Conservation (phyloP, 2,329 filamentous ascomycete species). For the Lasiodiplodia citricola region DNA sequence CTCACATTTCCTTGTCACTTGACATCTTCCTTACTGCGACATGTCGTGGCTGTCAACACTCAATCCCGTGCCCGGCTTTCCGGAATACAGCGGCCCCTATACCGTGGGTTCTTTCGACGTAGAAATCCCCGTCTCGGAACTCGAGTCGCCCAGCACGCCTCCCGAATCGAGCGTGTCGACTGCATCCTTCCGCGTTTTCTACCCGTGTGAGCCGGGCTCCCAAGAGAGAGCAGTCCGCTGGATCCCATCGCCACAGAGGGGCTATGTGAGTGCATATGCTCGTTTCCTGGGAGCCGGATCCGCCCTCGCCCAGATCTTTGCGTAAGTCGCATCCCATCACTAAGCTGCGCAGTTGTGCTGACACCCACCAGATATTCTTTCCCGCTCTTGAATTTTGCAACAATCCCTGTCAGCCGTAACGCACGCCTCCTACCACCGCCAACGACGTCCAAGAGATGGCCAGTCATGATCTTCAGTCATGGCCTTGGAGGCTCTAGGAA, state of each 20-base stretch:
- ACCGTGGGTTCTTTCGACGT: constrained; percentile 80
- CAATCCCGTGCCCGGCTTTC: constrained; percentile 74
- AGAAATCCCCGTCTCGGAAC: constrained; percentile 70
- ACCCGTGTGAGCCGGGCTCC: constrained; percentile 64
- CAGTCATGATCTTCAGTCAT: constrained; percentile 85
- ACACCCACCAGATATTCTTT: constrained; percentile 64
- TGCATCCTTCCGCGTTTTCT: constrained; percentile 81
- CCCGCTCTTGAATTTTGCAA: constrained; percentile 73
- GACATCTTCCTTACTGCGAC: background rate
- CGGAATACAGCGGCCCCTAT: constrained; percentile 76
- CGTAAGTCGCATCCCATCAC: constrained; percentile 36
- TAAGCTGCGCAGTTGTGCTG: background rate
- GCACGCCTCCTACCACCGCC: constrained; percentile 63
- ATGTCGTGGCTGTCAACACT: constrained; percentile 55
- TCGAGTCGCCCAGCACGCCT: constrained; percentile 56
- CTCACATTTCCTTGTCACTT: background rate
- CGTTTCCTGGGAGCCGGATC: constrained; percentile 73
- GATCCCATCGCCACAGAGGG: constrained; percentile 77
- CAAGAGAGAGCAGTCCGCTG: constrained; percentile 69
- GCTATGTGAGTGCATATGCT: constrained; percentile 76
- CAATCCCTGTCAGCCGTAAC: constrained; percentile 75
- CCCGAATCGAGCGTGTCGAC: constrained; percentile 65
- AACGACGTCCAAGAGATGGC: constrained; percentile 66
- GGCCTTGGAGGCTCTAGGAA: constrained; percentile 82
- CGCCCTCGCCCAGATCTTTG: constrained; percentile 48